Percentiles rank a stretch among this genome's conserved stretches.
Evolutionary conservation across 225 moss, liverwort and hornwort species (phyloP).

Genomic region (Bryum argenteum): DNA sequence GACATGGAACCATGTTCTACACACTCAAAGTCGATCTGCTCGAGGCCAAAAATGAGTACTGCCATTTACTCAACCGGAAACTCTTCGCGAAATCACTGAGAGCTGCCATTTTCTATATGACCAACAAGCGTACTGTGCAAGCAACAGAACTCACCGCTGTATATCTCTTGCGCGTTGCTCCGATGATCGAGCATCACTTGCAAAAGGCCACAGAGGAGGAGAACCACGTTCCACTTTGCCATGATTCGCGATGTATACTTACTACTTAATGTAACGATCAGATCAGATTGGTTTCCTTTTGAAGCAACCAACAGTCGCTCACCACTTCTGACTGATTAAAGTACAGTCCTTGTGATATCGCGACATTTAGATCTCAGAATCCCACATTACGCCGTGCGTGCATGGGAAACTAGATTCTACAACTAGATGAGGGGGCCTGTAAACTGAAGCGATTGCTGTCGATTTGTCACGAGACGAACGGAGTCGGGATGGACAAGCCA

Average conservation of each 20-base stretch:
- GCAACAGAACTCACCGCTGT: constrained; percentile 31
- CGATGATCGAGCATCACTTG: constrained; percentile 14
- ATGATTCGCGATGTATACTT: constrained; percentile 9
- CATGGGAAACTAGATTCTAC: not conserved
- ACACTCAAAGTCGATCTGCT: not conserved
- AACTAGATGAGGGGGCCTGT: not conserved
- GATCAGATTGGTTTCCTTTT: constrained; percentile 2
- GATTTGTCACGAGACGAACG: not conserved
- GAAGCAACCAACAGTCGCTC: not conserved
- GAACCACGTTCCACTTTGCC: constrained; percentile 19
- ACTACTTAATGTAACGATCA: not conserved
- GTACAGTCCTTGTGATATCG: not conserved
- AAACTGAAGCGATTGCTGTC: not conserved
- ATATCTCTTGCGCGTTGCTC: constrained; percentile 36
- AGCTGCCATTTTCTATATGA: not conserved
- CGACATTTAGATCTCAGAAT: constrained; percentile 2
- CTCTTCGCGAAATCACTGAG: not conserved
- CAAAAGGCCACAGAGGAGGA: constrained; percentile 19
- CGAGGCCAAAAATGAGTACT: not conserved
- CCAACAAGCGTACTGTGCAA: not conserved
- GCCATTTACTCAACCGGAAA: not conserved
- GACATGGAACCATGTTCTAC: not conserved
- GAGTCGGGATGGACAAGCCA: not conserved
- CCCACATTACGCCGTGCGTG: not conserved
- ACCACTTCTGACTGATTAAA: not conserved